These are phyloP conservation scores for Clarireedia paspali DNA, from an alignment of 2,329 filamentous ascomycete species.

Conservation along the genomic window DNA sequence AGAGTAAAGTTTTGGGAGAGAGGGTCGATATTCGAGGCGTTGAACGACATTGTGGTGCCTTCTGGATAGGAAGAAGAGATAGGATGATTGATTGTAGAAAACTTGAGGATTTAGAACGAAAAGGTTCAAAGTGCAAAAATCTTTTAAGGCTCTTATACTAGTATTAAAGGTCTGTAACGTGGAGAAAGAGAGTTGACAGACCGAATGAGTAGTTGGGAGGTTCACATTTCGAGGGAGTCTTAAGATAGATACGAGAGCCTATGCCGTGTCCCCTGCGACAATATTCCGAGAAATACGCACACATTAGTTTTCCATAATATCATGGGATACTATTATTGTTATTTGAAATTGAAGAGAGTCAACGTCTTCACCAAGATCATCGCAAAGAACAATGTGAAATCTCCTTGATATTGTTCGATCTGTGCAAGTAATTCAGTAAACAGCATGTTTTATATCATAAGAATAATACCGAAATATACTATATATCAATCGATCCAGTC, in stretches of 20 bases:
- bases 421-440: background rate
- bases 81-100: background rate
- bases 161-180: background rate
- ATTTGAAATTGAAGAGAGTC: background rate
- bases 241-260: background rate
- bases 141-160: background rate
- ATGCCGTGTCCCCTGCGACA: background rate
- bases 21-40: constrained; percentile 35
- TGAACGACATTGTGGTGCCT: background rate
- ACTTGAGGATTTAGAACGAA: background rate
- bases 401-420: constrained; percentile 3
- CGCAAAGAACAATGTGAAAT: background rate
- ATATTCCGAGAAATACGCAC: constrained; percentile 3
- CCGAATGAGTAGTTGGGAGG: background rate
- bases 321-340: background rate
- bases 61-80: background rate
- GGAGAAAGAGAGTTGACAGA: background rate
- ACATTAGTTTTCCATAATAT: background rate
- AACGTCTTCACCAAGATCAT: background rate
- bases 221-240: background rate
- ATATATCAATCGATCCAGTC: background rate
- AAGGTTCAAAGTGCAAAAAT: background rate
- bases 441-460: background rate
- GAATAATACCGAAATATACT: background rate
- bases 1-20: constrained; percentile 45